phyloP scores from a whole-genome alignment of 495 filamentous ascomycete species.

The Penicillium dipodomyicola region DNA sequence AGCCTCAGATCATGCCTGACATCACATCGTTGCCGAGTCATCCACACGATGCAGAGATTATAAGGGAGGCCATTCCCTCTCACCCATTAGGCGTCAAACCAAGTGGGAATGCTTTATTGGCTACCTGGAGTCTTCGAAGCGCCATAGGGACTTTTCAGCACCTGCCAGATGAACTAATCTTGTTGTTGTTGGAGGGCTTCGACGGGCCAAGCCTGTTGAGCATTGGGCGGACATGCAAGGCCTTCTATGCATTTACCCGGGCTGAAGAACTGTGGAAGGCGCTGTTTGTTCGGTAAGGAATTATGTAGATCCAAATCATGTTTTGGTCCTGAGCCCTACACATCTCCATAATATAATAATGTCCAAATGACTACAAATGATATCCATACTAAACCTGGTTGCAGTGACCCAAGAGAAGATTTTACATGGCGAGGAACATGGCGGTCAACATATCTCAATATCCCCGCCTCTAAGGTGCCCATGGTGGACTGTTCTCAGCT shows the following conservation, averaged over 20 bases:
- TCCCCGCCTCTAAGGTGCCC: slow-evolving; percentile 57
- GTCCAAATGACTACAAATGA: not conserved
- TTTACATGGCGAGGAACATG: slow-evolving; percentile 83
- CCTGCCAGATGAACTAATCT: slow-evolving; percentile 80
- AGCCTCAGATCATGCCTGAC: slow-evolving; percentile 31
- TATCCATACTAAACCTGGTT: not conserved
- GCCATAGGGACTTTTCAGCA: slow-evolving; percentile 59
- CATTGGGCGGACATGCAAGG: slow-evolving; percentile 81
- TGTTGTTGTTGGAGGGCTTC: slow-evolving; percentile 71
- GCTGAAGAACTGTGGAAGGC: slow-evolving; percentile 90
- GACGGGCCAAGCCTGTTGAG: slow-evolving; percentile 59
- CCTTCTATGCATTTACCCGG: slow-evolving; percentile 81
- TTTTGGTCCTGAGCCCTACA: not conserved
- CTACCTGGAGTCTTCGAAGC: slow-evolving; percentile 61
- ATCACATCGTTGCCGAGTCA: slow-evolving; percentile 30
- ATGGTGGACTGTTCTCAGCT: slow-evolving; percentile 63
- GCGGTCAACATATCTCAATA: slow-evolving; percentile 72
- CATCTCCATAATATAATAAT: not conserved
- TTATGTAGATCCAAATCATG: slow-evolving; percentile 3
- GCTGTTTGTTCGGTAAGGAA: slow-evolving; percentile 77
- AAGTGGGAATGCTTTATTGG: slow-evolving; percentile 77
- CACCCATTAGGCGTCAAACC: slow-evolving; percentile 89
- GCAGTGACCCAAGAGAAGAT: slow-evolving; percentile 40
- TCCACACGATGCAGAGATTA: slow-evolving; percentile 22
- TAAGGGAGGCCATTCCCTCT: slow-evolving; percentile 54